Evolutionary conservation across 345 rosid genomes (phyloP).

Genomic region (Hibiscus tridactylites): DNA sequence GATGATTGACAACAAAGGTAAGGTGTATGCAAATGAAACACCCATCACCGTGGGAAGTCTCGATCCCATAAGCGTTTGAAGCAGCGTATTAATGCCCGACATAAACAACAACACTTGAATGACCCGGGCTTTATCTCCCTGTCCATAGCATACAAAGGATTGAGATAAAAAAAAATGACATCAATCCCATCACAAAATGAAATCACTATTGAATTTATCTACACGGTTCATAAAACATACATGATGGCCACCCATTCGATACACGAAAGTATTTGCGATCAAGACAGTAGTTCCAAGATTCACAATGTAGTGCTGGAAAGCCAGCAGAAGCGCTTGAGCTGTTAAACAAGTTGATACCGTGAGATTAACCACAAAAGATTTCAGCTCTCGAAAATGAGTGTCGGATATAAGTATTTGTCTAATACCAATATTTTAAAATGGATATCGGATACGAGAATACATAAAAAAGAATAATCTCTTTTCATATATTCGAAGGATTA

Average conservation of each 20-base stretch:
- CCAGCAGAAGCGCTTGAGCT: slow-evolving; percentile 63
- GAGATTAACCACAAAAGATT: slow-evolving; percentile 4
- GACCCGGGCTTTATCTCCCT: slow-evolving; percentile 89
- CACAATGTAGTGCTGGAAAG: slow-evolving; percentile 92
- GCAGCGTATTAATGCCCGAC: slow-evolving; percentile 84
- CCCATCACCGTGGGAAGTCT: slow-evolving; percentile 98
- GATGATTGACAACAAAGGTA: slow-evolving; percentile 78
- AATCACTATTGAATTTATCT: not conserved
- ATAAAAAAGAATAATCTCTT: too few relatives aligned
- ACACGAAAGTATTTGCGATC: slow-evolving; percentile 58
- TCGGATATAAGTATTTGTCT: not conserved
- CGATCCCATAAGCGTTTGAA: slow-evolving; percentile 73
- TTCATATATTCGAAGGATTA: not conserved
- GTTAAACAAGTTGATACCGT: slow-evolving; percentile 17
- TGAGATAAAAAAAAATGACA: slow-evolving; percentile 4
- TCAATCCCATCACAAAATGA: not conserved
- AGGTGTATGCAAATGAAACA: slow-evolving; percentile 64
- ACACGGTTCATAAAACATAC: slow-evolving; percentile 31
- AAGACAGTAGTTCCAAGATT: slow-evolving; percentile 78
- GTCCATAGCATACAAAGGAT: slow-evolving; percentile 11
- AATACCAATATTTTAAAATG: not conserved
- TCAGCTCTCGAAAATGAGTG: not conserved
- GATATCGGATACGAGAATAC: not conserved
- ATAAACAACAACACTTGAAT: slow-evolving; percentile 75
- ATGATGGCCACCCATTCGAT: slow-evolving; percentile 73